Evolutionary conservation across 2,329 filamentous ascomycete species (phyloP), one percentile per base, ranked within the genome.

Genomic region (Diaporthe aspalathi): DNA sequence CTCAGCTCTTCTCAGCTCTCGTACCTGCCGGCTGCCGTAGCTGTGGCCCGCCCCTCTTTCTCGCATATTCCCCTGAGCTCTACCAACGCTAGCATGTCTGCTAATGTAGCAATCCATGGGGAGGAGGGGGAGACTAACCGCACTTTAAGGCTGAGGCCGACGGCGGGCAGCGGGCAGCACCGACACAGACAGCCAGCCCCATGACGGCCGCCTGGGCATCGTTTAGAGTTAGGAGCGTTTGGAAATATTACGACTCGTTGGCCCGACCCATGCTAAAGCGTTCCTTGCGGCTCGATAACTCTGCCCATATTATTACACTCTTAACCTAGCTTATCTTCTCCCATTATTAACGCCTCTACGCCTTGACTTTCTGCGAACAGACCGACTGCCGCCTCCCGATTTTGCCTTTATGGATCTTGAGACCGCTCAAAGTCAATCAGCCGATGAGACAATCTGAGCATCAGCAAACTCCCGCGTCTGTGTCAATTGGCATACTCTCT

Each of bases 31-130:
- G 27, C 20, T 35, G 27, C 24, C 22, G 16, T 16, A 8, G 43
- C 40, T 17, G 22, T 22, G 32, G 60, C 60, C 43, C 27, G 43
- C 60, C 60, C 60, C 60, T 49, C 43, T 49, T 49, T 63, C 43
- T 49, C 20, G 60, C 60, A 63, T 63, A 5, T 49, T 35, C 60
- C 60, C 60, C 60, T 63, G 60, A 63, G 43, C 60, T 63, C 43
- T 63, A 43, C 60, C 60, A 43, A 63, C 60, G 60, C 60, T 63
- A 63, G 43, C 27, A 35, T 32, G 60, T 11, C 8, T 32, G 43
- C 40, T 62, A 62, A 47, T 45, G 40, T 35, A 24, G 29, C 60
- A 47, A 49, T 32, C 22, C 43, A 60, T 60, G 54, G 35, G 54
- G 60, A 8, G 32, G 8, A 8, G 32, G 32, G 32, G 32, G 32